phyloP scores from a whole-genome alignment of 208 protist genomes.

The Spironucleus salmonicida region DNA sequence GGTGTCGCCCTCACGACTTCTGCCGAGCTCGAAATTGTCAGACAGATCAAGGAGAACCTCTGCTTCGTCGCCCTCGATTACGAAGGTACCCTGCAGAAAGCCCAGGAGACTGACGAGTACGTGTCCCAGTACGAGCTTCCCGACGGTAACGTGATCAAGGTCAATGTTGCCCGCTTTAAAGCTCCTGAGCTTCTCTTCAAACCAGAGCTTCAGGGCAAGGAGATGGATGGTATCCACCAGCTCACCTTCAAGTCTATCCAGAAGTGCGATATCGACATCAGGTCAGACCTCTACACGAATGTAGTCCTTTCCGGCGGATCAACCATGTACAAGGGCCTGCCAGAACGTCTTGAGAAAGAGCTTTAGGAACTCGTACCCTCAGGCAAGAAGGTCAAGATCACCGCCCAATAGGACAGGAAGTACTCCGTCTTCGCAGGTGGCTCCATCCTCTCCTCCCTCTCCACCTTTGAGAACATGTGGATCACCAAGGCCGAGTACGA shows the following conservation, averaged over 20 bases:
- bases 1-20: slow-evolving; percentile 67
- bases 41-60: slow-evolving; percentile 65
- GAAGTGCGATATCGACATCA: slow-evolving; percentile 64
- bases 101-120: neutral
- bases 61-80: slow-evolving; percentile 59
- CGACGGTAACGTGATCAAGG: slow-evolving; percentile 36
- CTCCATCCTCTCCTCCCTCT: slow-evolving; percentile 81
- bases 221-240: slow-evolving; percentile 32
- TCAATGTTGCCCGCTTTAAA: slow-evolving; percentile 35
- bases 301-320: slow-evolving; percentile 77
- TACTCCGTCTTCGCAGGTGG: slow-evolving; percentile 90
- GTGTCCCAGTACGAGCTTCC: slow-evolving; percentile 35
- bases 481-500: slow-evolving; percentile 93
- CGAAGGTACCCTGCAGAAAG: neutral
- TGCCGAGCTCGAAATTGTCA: slow-evolving; percentile 59
- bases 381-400: slow-evolving; percentile 53
- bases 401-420: slow-evolving; percentile 66
- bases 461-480: slow-evolving; percentile 86
- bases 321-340: slow-evolving; percentile 66
- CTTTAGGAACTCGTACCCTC: slow-evolving; percentile 48
- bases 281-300: slow-evolving; percentile 77
- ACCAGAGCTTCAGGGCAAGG: slow-evolving; percentile 30
- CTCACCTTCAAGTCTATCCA: slow-evolving; percentile 36
- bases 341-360: slow-evolving; percentile 43
- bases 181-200: slow-evolving; percentile 38